phyloP scores from a whole-genome alignment of 495 filamentous ascomycete genomes.

The Cetradonia linearis region DNA sequence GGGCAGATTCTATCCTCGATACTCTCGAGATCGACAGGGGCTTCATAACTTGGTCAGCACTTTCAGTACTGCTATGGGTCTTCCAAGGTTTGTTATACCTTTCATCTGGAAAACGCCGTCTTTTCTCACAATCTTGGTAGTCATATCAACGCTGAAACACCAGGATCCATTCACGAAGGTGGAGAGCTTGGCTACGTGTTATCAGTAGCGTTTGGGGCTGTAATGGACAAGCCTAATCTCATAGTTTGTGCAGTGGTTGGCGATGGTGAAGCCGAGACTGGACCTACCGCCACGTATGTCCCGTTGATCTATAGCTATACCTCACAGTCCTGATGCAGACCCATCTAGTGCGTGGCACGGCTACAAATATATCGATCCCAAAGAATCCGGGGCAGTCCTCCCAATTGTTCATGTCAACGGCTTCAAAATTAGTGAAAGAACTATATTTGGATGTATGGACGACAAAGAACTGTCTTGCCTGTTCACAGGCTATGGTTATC shows the following conservation, averaged over 20 bases:
- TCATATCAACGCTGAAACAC: constrained; percentile 68
- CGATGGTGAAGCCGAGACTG: constrained; percentile 64
- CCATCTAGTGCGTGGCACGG: constrained; percentile 73
- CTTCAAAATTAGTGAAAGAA: constrained; percentile 69
- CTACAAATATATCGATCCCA: constrained; percentile 61
- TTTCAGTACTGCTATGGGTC: constrained; percentile 54
- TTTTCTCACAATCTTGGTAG: too few relatives aligned
- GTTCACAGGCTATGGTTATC: constrained; percentile 61
- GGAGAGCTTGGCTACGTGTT: constrained; percentile 67
- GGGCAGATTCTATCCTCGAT: constrained; percentile 56
- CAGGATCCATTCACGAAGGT: constrained; percentile 64
- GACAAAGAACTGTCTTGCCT: constrained; percentile 56
- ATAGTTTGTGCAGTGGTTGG: constrained; percentile 62
- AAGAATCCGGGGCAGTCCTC: constrained; percentile 58
- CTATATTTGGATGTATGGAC: constrained; percentile 69
- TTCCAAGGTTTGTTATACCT: too few relatives aligned
- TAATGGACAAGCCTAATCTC: constrained; percentile 65
- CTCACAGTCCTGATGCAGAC: too few relatives aligned
- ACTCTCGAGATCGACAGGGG: constrained; percentile 44
- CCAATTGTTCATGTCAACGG: constrained; percentile 68
- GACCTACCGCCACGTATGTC: constrained; percentile 62
- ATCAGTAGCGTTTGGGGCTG: constrained; percentile 59
- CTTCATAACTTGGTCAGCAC: constrained; percentile 52
- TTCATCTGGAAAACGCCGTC: too few relatives aligned
- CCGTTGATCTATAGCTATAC: too few relatives aligned